phyloP scores from a whole-genome alignment of 108 stramenopile genomes.

The Stephanodiscus minutulus region DNA sequence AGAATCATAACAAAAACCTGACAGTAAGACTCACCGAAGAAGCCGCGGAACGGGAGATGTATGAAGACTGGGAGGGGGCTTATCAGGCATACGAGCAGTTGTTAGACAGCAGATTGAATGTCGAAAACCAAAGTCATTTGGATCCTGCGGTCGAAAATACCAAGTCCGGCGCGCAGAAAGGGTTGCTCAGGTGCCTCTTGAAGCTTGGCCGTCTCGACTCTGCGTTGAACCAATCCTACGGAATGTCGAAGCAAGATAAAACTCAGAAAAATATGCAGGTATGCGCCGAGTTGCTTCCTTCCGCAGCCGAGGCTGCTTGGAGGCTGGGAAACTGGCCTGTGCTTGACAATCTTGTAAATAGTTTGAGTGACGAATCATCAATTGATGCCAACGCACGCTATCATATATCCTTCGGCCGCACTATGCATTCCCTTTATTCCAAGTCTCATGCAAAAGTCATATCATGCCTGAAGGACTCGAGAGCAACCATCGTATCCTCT shows the following conservation, averaged over 20 bases:
- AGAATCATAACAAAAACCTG: conserved; percentile 35
- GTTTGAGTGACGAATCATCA: not conserved
- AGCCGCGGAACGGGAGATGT: conserved; percentile 68
- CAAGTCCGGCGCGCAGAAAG: conserved; percentile 48
- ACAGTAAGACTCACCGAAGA: conserved; percentile 41
- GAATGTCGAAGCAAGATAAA: conserved; percentile 36
- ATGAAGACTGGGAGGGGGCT: conserved; percentile 74
- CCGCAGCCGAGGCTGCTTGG: conserved; percentile 87
- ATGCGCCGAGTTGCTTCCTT: conserved; percentile 39
- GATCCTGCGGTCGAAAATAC: conserved; percentile 10
- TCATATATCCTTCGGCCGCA: conserved; percentile 63
- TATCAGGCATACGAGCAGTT: conserved; percentile 84
- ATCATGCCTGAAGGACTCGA: conserved; percentile 50
- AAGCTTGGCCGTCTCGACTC: conserved; percentile 85
- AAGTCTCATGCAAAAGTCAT: conserved; percentile 31
- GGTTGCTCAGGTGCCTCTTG: conserved; percentile 69
- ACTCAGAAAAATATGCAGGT: conserved; percentile 7
- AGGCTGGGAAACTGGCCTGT: conserved; percentile 81
- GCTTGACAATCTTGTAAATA: conserved; percentile 42
- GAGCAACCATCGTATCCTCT: conserved; percentile 60
- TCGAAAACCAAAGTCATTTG: not conserved
- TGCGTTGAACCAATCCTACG: conserved; percentile 77
- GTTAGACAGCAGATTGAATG: conserved; percentile 38
- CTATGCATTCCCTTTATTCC: conserved; percentile 59
- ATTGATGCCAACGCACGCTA: conserved; percentile 41